Conservation (phyloP, 2,329 filamentous ascomycete species). For the Penicillium corylophilum region DNA sequence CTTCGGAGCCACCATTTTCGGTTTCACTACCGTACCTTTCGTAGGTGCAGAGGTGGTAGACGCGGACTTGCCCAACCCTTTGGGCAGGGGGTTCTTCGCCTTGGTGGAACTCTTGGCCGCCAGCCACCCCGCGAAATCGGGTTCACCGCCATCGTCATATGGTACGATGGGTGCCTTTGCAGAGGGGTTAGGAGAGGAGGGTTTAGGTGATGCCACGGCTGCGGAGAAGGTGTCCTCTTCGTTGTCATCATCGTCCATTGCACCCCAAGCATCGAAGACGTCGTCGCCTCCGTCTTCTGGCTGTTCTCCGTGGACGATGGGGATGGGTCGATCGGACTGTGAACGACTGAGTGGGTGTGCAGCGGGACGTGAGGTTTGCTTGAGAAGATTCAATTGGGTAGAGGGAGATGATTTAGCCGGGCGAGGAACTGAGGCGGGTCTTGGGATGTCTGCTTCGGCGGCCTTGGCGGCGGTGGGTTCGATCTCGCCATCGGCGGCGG, state of each 20-base stretch:
- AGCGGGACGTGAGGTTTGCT: conserved; percentile 23
- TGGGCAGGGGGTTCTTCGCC: conserved; percentile 70
- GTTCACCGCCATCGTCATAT: conserved; percentile 82
- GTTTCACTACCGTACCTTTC: conserved; percentile 44
- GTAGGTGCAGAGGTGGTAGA: conserved; percentile 34
- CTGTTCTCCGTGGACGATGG: conserved; percentile 47
- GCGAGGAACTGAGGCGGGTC: conserved; percentile 52
- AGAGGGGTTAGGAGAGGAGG: conserved; percentile 27
- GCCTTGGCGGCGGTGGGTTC: conserved; percentile 55
- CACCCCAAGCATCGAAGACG: conserved; percentile 74
- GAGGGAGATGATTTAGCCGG: conserved; percentile 34
- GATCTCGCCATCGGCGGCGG: conserved; percentile 82
- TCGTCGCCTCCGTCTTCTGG: conserved; percentile 58
- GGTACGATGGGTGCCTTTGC: conserved; percentile 47
- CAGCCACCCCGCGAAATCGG: conserved; percentile 94
- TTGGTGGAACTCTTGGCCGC: conserved; percentile 82
- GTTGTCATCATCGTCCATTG: conserved; percentile 54
- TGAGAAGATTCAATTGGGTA: conserved; percentile 21
- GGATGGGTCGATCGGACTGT: conserved; percentile 42
- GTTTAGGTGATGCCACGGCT: conserved; percentile 28
- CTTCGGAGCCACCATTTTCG: conserved; percentile 55
- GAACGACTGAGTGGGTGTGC: conserved; percentile 35
- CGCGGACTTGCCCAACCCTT: conserved; percentile 69
- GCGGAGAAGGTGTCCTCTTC: conserved; percentile 44
- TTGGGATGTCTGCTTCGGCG: conserved; percentile 42